These are phyloP conservation scores for Syncephalastrum racemosum DNA, from an alignment of 371 early-diverging fungal genomes.

Conservation along the genomic window DNA sequence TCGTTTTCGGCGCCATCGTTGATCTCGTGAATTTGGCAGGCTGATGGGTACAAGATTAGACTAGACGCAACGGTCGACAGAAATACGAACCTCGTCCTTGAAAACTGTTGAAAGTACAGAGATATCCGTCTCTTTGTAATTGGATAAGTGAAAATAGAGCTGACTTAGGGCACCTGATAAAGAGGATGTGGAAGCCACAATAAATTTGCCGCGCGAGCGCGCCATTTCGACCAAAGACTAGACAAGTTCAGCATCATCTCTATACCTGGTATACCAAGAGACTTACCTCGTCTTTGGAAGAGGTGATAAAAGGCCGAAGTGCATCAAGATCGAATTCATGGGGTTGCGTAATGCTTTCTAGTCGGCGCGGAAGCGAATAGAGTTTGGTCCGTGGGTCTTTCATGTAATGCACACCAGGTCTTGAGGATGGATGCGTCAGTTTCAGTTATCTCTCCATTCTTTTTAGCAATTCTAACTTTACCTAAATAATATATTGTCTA, in stretches of 20 bases:
- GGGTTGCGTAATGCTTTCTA: slow-evolving; percentile 78
- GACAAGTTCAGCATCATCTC: background rate
- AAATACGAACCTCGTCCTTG: slow-evolving; percentile 42
- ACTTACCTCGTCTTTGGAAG: slow-evolving; percentile 73
- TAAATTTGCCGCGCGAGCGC: slow-evolving; percentile 42
- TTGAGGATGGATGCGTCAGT: slow-evolving; percentile 17
- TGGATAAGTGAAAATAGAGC: slow-evolving; percentile 75
- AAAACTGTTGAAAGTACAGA: slow-evolving; percentile 64
- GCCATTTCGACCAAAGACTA: slow-evolving; percentile 55
- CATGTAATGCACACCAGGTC: slow-evolving; percentile 85
- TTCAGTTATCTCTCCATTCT: background rate
- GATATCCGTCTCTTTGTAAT: slow-evolving; percentile 63
- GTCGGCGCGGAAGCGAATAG: slow-evolving; percentile 78
- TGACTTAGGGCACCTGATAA: slow-evolving; percentile 78
- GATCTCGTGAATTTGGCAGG: slow-evolving; percentile 57
- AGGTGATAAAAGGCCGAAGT: slow-evolving; percentile 74
- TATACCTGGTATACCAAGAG: background rate
- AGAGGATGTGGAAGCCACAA: slow-evolving; percentile 89
- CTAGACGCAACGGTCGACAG: background rate
- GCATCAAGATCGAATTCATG: slow-evolving; percentile 78
- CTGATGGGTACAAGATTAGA: slow-evolving; percentile 23
- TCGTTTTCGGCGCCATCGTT: slow-evolving; percentile 61
- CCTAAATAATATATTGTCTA: no score
- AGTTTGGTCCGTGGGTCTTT: slow-evolving; percentile 78
- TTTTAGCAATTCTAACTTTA: no score